phyloP scores from a whole-genome alignment of 2,329 filamentous ascomycete genomes.

The Metarhizium album region DNA sequence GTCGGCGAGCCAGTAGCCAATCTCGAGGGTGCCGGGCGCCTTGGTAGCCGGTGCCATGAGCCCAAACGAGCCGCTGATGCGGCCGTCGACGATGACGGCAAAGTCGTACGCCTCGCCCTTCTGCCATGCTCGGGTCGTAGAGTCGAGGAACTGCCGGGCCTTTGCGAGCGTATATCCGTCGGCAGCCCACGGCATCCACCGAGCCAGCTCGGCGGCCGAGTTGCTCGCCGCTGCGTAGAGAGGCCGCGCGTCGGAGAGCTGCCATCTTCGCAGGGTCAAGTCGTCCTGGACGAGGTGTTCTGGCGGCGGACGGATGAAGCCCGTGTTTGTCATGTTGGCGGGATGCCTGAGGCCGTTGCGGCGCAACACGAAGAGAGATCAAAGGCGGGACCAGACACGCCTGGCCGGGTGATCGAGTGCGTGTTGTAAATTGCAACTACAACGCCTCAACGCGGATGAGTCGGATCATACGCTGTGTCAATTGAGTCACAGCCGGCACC shows the following conservation, averaged over 20 bases:
- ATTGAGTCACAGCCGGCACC: too few relatives aligned
- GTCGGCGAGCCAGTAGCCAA: conserved; percentile 13
- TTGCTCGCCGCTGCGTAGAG: conserved; percentile 6
- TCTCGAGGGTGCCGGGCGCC: conserved; percentile 4
- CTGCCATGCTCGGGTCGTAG: conserved; percentile 6
- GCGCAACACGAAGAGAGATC: too few relatives aligned
- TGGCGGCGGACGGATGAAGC: background rate
- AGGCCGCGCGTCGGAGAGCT: conserved; percentile 2
- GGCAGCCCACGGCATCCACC: conserved; percentile 12
- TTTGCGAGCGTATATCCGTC: conserved; percentile 7
- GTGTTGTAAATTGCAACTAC: too few relatives aligned
- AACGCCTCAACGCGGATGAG: too few relatives aligned
- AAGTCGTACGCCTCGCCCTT: conserved; percentile 8
- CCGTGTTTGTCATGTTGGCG: background rate
- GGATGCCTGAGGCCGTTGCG: background rate
- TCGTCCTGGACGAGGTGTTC: conserved; percentile 9
- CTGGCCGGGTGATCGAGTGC: too few relatives aligned
- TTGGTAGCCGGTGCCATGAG: conserved; percentile 4
- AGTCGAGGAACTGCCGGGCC: conserved; percentile 6
- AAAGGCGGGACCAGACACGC: too few relatives aligned
- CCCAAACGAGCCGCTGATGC: conserved; percentile 8
- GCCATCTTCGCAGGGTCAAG: conserved; percentile 10
- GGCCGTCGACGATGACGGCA: conserved; percentile 7
- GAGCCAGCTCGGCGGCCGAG: conserved; percentile 9
- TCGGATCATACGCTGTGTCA: too few relatives aligned